A percentile compares a stretch with the other conserved stretches of the same genome.
These are phyloP conservation scores for Pulveroboletus sp. DNA, from an alignment of 768 basidiomycete genomes.

Conservation along the genomic window DNA sequence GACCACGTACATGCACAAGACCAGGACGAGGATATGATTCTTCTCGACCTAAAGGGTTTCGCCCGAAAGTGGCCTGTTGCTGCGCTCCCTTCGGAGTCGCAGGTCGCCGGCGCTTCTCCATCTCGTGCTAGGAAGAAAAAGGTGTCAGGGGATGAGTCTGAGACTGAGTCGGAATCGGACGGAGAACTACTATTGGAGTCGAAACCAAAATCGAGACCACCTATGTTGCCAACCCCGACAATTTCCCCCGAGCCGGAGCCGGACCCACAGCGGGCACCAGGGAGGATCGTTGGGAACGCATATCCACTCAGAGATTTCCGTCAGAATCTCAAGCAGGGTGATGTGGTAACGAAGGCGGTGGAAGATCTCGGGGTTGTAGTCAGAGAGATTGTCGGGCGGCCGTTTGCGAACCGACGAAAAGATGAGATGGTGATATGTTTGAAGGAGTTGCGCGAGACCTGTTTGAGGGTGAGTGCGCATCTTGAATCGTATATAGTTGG, in stretches of 20 bases:
- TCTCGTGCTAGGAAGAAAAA: conserved; percentile 16
- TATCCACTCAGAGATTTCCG: conserved; percentile 75
- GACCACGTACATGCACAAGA: conserved; percentile 58
- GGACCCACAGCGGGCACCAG: conserved; percentile 54
- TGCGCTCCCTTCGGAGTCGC: conserved; percentile 6
- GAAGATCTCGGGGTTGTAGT: conserved; percentile 73
- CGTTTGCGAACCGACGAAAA: conserved; percentile 65
- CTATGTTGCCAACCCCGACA: conserved; percentile 48
- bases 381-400: conserved; percentile 59
- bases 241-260: conserved; percentile 42
- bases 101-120: background rate
- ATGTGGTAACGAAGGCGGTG: conserved; percentile 80
- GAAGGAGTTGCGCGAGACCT: conserved; percentile 58
- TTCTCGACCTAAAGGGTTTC: conserved; percentile 40
- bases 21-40: conserved; percentile 55
- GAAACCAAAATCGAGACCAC: conserved; percentile 9
- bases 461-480: conserved; percentile 47
- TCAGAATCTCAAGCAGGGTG: conserved; percentile 63
- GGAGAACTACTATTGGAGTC: conserved; percentile 21
- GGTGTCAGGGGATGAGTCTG: conserved; percentile 36
- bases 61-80: conserved; percentile 14
- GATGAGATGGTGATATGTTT: conserved; percentile 74
- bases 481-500: background rate
- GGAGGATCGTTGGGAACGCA: conserved; percentile 71
- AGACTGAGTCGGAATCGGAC: conserved; percentile 51